Evolutionary conservation across 2,329 filamentous ascomycete species (phyloP).

Genomic region (Fusarium tanahbumbuense): DNA sequence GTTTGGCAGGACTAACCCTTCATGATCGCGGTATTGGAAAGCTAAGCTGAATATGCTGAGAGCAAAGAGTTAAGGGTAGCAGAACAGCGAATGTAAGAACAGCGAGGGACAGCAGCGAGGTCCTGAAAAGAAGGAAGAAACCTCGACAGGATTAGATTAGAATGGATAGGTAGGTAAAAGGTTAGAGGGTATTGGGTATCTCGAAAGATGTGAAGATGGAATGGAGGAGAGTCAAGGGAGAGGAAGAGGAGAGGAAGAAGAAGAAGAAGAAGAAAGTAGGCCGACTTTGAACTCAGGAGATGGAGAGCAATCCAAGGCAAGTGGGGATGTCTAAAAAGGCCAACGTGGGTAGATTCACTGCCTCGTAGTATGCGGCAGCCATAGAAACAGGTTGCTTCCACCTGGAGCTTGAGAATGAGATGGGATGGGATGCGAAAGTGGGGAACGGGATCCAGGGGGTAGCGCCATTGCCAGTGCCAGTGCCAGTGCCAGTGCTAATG

Average conservation of each 20-base stretch:
- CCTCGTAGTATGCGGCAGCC: slow-evolving; percentile 24
- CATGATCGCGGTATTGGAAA: slow-evolving; percentile 49
- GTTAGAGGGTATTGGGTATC: slow-evolving; percentile 36
- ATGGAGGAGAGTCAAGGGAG: slow-evolving; percentile 24
- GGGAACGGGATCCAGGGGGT: slow-evolving; percentile 24
- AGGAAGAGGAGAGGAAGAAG: slow-evolving; percentile 15
- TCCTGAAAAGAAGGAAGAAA: slow-evolving; percentile 40
- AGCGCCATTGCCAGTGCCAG: slow-evolving; percentile 1
- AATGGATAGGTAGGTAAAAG: slow-evolving; percentile 14
- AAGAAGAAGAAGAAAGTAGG: slow-evolving; percentile 18
- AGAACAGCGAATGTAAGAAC: slow-evolving; percentile 40
- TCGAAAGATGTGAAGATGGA: slow-evolving; percentile 28
- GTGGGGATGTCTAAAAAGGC: slow-evolving; percentile 44
- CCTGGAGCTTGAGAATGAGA: slow-evolving; percentile 22
- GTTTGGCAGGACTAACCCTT: slow-evolving; percentile 49
- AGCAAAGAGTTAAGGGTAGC: slow-evolving; percentile 26
- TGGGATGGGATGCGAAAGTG: slow-evolving; percentile 21
- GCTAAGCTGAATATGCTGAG: slow-evolving; percentile 34
- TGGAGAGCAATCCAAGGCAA: slow-evolving; percentile 25
- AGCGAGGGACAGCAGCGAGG: slow-evolving; percentile 42
- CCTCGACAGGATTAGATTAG: slow-evolving; percentile 46
- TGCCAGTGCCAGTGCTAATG: background rate
- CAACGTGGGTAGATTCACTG: slow-evolving; percentile 44
- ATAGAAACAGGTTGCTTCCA: slow-evolving; percentile 14
- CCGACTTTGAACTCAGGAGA: slow-evolving; percentile 43